Conservation (phyloP, 208 protist genomes). For the Crithidia brevicula region DNA sequence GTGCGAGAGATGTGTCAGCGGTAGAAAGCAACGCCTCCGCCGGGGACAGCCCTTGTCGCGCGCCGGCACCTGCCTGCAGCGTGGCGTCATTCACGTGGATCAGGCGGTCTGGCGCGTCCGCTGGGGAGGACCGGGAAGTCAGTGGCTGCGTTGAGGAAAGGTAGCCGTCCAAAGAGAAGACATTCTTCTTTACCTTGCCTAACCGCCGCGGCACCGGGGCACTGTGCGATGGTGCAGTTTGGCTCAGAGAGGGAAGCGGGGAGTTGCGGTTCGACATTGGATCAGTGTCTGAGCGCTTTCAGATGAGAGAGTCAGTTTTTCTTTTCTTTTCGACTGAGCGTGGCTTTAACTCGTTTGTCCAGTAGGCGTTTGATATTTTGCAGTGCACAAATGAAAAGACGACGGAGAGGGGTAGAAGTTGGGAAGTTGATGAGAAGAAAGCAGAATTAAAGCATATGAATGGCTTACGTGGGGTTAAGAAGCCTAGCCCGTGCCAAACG, state of each 20-base stretch:
- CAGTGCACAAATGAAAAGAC: constrained; percentile 1
- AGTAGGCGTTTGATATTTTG: too few species aligned
- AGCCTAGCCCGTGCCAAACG: too few species aligned
- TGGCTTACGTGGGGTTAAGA: too few species aligned
- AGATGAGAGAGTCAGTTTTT: not conserved
- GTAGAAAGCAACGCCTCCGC: constrained; percentile 23
- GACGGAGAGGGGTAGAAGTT: not conserved
- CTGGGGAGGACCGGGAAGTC: not conserved
- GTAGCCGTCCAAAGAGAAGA: constrained; percentile 22
- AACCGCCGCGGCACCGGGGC: not conserved
- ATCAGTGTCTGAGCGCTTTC: too few species aligned
- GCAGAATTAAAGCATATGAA: too few species aligned
- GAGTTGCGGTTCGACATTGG: constrained; percentile 3
- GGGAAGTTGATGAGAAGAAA: not conserved
- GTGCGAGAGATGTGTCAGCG: not conserved
- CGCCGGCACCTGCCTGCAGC: too few species aligned
- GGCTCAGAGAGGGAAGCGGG: constrained; percentile 13
- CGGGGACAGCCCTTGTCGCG: too few species aligned
- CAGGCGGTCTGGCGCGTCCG: not conserved
- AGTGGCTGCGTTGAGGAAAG: constrained; percentile 10
- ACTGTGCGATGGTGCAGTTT: constrained; percentile 1
- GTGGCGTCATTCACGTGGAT: too few species aligned
- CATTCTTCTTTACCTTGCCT: constrained; percentile 12
- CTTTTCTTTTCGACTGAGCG: not conserved
- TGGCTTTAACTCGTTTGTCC: not conserved